Evolutionary conservation across 192 early-diverging fungal genomes (phyloP).

Genomic region (Coemansia sp.): DNA sequence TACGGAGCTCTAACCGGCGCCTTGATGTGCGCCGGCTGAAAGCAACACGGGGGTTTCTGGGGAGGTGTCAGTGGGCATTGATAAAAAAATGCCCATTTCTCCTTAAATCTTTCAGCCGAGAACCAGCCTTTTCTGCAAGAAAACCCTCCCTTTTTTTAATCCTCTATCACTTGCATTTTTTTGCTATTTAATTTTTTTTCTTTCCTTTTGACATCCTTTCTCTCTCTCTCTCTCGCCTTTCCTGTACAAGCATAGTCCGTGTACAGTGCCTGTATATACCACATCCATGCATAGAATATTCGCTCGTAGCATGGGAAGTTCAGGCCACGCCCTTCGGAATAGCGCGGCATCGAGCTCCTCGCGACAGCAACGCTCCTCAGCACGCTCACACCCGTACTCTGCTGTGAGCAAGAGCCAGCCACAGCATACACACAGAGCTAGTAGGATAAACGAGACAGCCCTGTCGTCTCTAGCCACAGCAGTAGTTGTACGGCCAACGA

Average conservation of each 20-base stretch:
- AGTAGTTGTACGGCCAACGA: background rate
- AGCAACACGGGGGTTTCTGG: background rate
- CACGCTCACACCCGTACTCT: slow-evolving; percentile 33
- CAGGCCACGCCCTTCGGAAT: slow-evolving; percentile 29
- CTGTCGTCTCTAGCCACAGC: background rate
- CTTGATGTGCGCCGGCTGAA: background rate
- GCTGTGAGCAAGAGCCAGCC: background rate
- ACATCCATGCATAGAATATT: slow-evolving; percentile 27
- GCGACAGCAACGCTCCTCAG: slow-evolving; percentile 3
- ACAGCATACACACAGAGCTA: background rate
- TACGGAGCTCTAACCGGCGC: slow-evolving; percentile 9
- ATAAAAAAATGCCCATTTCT: background rate
- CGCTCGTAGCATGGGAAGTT: slow-evolving; percentile 44
- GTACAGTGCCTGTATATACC: background rate
- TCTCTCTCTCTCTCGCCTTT: background rate
- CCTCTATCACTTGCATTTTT: background rate
- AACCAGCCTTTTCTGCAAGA: slow-evolving; percentile 11
- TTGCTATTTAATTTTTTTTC: background rate
- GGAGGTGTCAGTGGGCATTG: background rate
- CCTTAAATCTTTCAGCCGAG: background rate
- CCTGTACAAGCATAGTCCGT: background rate
- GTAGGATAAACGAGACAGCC: background rate
- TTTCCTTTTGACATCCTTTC: too few relatives aligned
- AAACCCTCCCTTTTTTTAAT: background rate
- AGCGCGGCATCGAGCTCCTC: slow-evolving; percentile 9